phyloP scores from a whole-genome alignment of 495 filamentous ascomycete genomes.

The Penicillium mononematosum region DNA sequence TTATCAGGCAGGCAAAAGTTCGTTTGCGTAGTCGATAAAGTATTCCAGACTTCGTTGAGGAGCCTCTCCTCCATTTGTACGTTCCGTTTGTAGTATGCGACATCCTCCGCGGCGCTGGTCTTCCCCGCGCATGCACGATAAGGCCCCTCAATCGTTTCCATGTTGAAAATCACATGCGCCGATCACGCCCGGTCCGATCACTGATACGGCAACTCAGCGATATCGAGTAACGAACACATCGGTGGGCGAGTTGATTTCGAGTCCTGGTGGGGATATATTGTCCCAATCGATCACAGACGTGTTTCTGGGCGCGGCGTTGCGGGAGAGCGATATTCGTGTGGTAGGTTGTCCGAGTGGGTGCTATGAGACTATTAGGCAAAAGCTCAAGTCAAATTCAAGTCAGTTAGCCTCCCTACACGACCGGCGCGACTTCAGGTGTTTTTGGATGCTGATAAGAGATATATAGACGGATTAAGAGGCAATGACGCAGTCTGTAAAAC shows the following conservation, averaged over 20 bases:
- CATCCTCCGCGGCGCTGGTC: background rate
- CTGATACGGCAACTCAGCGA: conserved; percentile 15
- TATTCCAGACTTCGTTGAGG: conserved; percentile 19
- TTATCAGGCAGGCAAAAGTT: too few species aligned
- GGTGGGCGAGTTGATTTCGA: conserved; percentile 9
- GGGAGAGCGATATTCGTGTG: background rate
- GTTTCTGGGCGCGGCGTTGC: background rate
- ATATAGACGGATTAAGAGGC: background rate
- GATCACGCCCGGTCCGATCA: conserved; percentile 14
- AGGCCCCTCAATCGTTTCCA: conserved; percentile 17
- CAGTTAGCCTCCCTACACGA: conserved; percentile 22
- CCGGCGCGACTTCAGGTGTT: conserved; percentile 23
- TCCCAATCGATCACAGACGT: background rate
- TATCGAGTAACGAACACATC: conserved; percentile 21
- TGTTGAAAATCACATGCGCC: conserved; percentile 23
- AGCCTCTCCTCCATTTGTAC: conserved; percentile 12
- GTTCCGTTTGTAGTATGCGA: conserved; percentile 1
- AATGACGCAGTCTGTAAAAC: background rate
- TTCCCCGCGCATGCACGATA: conserved; percentile 5
- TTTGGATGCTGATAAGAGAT: conserved; percentile 11
- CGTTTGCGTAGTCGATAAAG: background rate
- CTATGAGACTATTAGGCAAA: background rate
- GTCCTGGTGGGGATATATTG: conserved; percentile 13
- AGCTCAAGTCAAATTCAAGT: background rate
- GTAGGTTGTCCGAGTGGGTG: background rate